Evolutionary conservation across 2,329 filamentous ascomycete genomes (phyloP).

Genomic region (Lachnellula arida): DNA sequence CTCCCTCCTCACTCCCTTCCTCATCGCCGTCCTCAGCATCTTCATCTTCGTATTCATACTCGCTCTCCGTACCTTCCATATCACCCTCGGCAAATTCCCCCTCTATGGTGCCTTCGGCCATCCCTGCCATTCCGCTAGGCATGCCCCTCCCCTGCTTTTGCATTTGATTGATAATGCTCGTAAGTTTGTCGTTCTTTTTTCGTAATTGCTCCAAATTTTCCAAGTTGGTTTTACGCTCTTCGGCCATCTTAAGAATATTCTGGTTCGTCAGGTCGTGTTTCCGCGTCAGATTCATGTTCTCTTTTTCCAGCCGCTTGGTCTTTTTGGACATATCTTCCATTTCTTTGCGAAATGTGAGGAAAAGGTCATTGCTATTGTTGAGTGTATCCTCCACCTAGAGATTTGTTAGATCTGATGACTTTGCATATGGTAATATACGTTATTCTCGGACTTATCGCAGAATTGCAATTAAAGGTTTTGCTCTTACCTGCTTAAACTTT

Average conservation of each 20-base stretch:
- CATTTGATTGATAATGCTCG: constrained; percentile 93
- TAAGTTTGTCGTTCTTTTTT: constrained; percentile 80
- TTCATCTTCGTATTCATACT: constrained; percentile 60
- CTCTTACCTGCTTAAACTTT: constrained; percentile 95
- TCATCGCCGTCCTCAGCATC: constrained; percentile 58
- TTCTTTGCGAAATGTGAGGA: constrained; percentile 94
- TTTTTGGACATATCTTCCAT: constrained; percentile 99
- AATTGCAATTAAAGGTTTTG: constrained; percentile 10
- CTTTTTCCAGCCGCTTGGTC: constrained; percentile 93
- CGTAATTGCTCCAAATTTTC: constrained; percentile 72
- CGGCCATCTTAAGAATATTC: constrained; percentile 96
- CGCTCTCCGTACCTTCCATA: constrained; percentile 54
- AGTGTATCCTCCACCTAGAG: constrained; percentile 93
- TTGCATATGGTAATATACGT: not conserved
- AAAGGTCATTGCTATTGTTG: constrained; percentile 97
- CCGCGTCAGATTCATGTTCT: constrained; percentile 84
- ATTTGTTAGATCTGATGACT: constrained; percentile 37
- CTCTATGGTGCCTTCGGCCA: constrained; percentile 51
- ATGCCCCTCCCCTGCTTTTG: constrained; percentile 85
- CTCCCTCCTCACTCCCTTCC: constrained; percentile 36
- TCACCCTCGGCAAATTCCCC: constrained; percentile 53
- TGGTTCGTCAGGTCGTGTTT: constrained; percentile 92
- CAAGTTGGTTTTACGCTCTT: constrained; percentile 75
- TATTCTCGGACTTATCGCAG: not conserved
- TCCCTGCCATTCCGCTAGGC: constrained; percentile 57